These are phyloP conservation scores for Alnus rubra DNA, from an alignment of 306 rosid species.

Conservation along the genomic window DNA sequence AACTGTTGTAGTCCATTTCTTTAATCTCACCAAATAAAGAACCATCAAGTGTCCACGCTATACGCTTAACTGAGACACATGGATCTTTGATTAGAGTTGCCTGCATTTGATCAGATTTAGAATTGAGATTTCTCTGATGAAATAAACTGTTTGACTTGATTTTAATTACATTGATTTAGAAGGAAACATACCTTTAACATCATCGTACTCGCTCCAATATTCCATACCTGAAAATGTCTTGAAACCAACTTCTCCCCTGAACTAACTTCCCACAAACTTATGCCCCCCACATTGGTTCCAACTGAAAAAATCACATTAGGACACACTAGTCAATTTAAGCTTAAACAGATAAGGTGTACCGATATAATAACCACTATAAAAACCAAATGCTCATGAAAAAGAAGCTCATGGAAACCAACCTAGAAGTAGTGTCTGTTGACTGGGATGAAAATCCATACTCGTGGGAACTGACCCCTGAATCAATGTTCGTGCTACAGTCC, in stretches of 20 bases:
- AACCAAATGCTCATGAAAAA: not conserved
- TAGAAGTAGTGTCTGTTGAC: constrained; percentile 26
- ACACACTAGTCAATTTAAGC: constrained; percentile 4
- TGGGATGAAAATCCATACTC: constrained; percentile 36
- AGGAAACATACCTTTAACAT: constrained; percentile 15
- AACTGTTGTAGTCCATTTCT: not conserved
- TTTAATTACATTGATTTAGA: not conserved
- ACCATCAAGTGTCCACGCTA: constrained; percentile 28
- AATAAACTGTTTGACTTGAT: not conserved
- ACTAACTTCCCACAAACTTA: constrained; percentile 32
- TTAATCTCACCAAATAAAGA: constrained; percentile 26
- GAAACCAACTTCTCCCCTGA: constrained; percentile 18
- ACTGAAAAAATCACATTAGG: constrained; percentile 13
- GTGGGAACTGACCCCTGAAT: constrained; percentile 19
- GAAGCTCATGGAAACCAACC: constrained; percentile 18
- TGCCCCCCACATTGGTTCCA: constrained; percentile 29
- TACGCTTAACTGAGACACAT: constrained; percentile 20
- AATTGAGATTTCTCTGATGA: constrained; percentile 1
- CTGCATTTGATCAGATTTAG: constrained; percentile 19
- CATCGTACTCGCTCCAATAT: constrained; percentile 25
- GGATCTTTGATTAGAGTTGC: constrained; percentile 30
- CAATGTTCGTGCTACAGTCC: constrained; percentile 18
- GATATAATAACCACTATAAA: not conserved
- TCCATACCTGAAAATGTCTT: constrained; percentile 33
- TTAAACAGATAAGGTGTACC: not conserved